A percentile compares a stretch with the other conserved stretches of the same genome.
phyloP scores from a whole-genome alignment of 345 rosid species.

The Camelina hispida region DNA sequence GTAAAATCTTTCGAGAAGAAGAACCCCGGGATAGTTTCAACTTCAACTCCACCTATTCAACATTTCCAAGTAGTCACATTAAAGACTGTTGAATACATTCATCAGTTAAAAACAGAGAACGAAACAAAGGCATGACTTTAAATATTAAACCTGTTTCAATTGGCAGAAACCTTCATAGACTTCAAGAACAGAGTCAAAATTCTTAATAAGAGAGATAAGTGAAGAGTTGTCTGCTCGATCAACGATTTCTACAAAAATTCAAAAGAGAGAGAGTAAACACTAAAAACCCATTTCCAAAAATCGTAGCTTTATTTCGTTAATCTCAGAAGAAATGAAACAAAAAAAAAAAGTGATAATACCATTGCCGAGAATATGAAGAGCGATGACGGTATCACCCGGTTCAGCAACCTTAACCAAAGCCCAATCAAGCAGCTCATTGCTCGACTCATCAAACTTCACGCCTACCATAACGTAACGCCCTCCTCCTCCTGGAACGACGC shows the following conservation, averaged over 20 bases:
- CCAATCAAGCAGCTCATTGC: slow-evolving; percentile 87
- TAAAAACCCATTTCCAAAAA: slow-evolving; percentile 15
- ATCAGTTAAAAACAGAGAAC: not conserved
- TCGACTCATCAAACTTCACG: slow-evolving; percentile 68
- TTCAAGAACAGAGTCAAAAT: slow-evolving; percentile 77
- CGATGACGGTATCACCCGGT: slow-evolving; percentile 83
- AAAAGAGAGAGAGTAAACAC: not conserved
- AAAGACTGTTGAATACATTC: not conserved
- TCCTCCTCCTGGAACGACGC: slow-evolving; percentile 40
- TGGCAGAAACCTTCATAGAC: slow-evolving; percentile 96
- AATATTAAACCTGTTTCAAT: slow-evolving; percentile 71
- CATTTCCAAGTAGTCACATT: slow-evolving; percentile 9
- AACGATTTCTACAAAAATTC: slow-evolving; percentile 49
- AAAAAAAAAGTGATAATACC: slow-evolving; percentile 51
- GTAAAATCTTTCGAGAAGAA: slow-evolving; percentile 63
- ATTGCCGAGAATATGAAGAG: slow-evolving; percentile 76
- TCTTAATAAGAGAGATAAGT: slow-evolving; percentile 66
- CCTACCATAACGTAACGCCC: slow-evolving; percentile 72
- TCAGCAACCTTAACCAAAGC: slow-evolving; percentile 80
- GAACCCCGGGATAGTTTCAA: slow-evolving; percentile 76
- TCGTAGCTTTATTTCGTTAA: not conserved
- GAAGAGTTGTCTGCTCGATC: slow-evolving; percentile 64
- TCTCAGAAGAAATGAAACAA: not conserved
- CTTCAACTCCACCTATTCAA: slow-evolving; percentile 83
- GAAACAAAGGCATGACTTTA: not conserved